A percentile compares a stretch with the other conserved stretches of the same genome.
Evolutionary conservation across 2,329 filamentous ascomycete species (phyloP).

Genomic region (Fusarium verticillioides): DNA sequence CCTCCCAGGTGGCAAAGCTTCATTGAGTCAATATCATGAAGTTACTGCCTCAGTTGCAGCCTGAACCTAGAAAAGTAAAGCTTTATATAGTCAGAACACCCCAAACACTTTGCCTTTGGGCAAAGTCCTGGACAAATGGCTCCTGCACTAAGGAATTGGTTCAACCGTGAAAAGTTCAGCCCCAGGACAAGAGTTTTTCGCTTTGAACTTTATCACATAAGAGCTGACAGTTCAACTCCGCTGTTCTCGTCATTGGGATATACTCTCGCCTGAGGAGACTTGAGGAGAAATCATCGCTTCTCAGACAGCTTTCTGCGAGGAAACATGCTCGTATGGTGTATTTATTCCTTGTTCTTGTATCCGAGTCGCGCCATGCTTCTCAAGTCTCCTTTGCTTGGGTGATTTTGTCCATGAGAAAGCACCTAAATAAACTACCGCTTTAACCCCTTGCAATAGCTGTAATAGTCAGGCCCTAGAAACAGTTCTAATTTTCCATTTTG

Average conservation of each 20-base stretch:
- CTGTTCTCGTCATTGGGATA: background rate
- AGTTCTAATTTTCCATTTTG: constrained; percentile 3
- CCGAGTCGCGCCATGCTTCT: background rate
- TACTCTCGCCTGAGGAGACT: background rate
- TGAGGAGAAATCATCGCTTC: background rate
- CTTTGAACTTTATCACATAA: background rate
- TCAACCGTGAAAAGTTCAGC: background rate
- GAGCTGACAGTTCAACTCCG: background rate
- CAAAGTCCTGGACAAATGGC: background rate
- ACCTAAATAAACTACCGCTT: background rate
- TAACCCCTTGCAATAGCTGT: background rate
- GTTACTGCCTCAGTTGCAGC: too few species aligned
- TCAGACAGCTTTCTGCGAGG: background rate
- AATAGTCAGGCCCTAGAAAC: background rate
- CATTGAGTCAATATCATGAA: too few species aligned
- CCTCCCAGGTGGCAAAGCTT: too few species aligned
- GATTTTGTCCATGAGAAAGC: constrained; percentile 6
- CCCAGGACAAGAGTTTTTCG: background rate
- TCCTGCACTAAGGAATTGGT: background rate
- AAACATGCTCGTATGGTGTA: background rate
- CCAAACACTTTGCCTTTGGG: background rate
- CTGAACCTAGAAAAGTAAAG: background rate
- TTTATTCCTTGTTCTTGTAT: background rate
- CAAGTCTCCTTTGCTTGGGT: background rate
- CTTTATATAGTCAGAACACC: background rate